Evolutionary conservation across 1,284 basidiomycete species (phyloP).

Genomic region (Ceratobasidium theobromae): DNA sequence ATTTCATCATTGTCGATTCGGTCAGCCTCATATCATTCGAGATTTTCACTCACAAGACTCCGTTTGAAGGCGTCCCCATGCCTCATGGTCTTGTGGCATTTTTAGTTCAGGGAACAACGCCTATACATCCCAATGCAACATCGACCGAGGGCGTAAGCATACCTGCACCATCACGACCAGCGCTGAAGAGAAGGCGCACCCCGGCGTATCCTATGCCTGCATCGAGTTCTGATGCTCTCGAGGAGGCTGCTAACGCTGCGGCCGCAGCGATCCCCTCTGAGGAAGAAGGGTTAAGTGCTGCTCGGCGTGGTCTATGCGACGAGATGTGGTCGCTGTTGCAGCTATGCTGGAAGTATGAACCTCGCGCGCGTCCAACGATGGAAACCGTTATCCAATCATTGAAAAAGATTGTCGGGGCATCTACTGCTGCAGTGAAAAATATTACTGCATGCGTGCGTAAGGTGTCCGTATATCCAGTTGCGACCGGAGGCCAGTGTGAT

Average conservation of each 20-base stretch:
- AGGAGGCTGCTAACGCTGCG: not conserved
- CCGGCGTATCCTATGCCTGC: not conserved
- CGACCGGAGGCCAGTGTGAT: conserved; percentile 27
- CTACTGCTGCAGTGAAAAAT: conserved; percentile 7
- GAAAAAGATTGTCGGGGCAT: conserved; percentile 6
- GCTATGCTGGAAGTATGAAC: conserved; percentile 28
- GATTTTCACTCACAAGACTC: conserved; percentile 30
- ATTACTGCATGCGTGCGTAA: conserved; percentile 13
- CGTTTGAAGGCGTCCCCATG: conserved; percentile 16
- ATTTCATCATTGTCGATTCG: not conserved
- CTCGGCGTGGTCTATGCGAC: conserved; percentile 5
- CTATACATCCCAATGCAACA: not conserved
- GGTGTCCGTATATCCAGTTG: conserved; percentile 12
- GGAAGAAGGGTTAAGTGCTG: conserved; percentile 8
- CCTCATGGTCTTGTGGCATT: conserved; percentile 18
- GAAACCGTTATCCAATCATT: not conserved
- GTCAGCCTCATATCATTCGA: not conserved
- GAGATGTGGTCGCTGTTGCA: conserved; percentile 28
- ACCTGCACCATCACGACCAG: not conserved
- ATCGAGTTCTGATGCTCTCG: not conserved
- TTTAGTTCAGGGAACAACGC: conserved; percentile 10
- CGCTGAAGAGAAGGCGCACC: not conserved
- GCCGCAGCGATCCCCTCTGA: conserved; percentile 6
- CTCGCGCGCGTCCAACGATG: conserved; percentile 16
- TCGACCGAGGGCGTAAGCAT: not conserved